These are phyloP conservation scores for Penicillium ucsense DNA, from an alignment of 495 filamentous ascomycete species.

Conservation along the genomic window DNA sequence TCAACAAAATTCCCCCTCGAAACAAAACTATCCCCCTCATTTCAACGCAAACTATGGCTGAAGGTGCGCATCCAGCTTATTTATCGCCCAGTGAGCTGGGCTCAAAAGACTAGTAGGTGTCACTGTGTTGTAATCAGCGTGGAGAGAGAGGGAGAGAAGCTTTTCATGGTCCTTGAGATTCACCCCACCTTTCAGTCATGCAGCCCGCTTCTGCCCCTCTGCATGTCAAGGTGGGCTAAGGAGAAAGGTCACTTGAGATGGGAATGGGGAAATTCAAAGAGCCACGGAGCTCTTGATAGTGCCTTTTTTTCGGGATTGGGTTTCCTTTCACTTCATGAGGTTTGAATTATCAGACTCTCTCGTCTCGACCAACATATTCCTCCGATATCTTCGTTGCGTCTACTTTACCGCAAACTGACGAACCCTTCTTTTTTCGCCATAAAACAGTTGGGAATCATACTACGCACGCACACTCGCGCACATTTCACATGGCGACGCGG, in stretches of 20 bases:
- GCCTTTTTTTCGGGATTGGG: too few relatives aligned
- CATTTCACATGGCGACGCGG: constrained; percentile 14
- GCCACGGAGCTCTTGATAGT: background rate
- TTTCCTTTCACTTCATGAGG: background rate
- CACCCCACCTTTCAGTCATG: too few relatives aligned
- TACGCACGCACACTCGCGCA: constrained; percentile 35
- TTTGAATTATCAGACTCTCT: too few relatives aligned
- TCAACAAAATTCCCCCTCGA: constrained; percentile 1
- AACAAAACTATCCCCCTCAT: background rate
- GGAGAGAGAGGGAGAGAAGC: too few relatives aligned
- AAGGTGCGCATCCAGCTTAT: constrained; percentile 28
- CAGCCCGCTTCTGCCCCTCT: constrained; percentile 4
- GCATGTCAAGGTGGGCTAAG: too few relatives aligned
- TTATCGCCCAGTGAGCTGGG: constrained; percentile 44
- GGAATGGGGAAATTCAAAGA: background rate
- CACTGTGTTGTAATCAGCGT: background rate
- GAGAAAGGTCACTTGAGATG: too few relatives aligned
- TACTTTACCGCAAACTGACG: background rate
- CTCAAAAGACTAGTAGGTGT: constrained; percentile 45
- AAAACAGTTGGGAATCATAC: constrained; percentile 35
- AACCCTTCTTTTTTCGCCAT: background rate
- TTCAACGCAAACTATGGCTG: constrained; percentile 13
- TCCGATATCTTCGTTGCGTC: too few relatives aligned
- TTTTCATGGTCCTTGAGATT: too few relatives aligned
- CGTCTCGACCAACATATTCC: too few relatives aligned